Conservation (phyloP, 2,329 filamentous ascomycete species). For the Penicillium sclerotigenum region DNA sequence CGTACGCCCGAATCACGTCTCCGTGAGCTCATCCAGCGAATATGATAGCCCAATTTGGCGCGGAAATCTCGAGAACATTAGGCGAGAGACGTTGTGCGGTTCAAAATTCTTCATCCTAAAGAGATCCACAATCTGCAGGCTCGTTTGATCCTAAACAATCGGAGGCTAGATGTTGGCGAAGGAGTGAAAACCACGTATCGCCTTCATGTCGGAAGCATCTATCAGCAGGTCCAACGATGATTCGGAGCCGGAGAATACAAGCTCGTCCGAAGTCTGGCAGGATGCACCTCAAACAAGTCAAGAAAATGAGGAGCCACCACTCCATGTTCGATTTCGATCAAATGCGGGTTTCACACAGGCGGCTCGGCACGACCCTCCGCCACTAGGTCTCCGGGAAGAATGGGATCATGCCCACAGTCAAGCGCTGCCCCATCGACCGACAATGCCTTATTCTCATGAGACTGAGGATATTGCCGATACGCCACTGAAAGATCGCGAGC, state of each 20-base stretch:
- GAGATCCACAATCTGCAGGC: not conserved
- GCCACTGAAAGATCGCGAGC: not conserved
- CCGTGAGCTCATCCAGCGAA: slow-evolving; percentile 8
- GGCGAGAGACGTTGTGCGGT: not conserved
- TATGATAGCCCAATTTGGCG: not conserved
- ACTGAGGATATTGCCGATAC: slow-evolving; percentile 31
- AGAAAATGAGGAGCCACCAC: not conserved
- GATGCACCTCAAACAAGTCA: slow-evolving; percentile 1
- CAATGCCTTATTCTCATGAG: slow-evolving; percentile 23
- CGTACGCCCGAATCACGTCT: not conserved
- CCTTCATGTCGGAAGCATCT: slow-evolving; percentile 6
- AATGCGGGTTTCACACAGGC: not conserved
- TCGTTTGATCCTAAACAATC: not conserved
- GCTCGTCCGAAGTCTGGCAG: not conserved
- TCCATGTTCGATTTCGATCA: slow-evolving; percentile 20
- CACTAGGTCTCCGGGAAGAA: slow-evolving; percentile 8
- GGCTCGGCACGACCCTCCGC: slow-evolving; percentile 3
- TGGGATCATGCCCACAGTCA: slow-evolving; percentile 11
- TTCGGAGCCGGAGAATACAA: slow-evolving; percentile 2
- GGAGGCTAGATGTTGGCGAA: not conserved
- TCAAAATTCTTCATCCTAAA: not conserved
- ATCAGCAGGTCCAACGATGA: not conserved
- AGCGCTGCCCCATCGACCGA: slow-evolving; percentile 14
- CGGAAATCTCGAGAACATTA: not conserved
- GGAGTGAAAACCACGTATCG: not conserved